Base-by-base conservation (phyloP, 805 yeast genomes). In the Candida anglica region DNA sequence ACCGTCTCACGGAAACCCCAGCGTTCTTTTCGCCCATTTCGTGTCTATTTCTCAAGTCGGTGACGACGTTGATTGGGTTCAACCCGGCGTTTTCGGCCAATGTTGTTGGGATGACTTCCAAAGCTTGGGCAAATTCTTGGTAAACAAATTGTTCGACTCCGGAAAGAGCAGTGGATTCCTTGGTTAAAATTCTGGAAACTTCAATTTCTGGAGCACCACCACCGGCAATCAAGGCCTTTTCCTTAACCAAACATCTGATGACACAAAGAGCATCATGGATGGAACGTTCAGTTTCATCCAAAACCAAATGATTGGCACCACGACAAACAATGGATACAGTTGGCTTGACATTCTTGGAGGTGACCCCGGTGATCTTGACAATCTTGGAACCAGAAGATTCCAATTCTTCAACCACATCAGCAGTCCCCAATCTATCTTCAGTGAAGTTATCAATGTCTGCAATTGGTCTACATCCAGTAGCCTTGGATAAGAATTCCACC, bases 161-260 rank as follows among this genome's bases (percentile, higher is more conserved):
- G 14, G 85, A 75, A 45, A 83, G 69, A 34, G 75, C 66, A 43
- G 79, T 72, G 19, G 94, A 73, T 58, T 87, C 95, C 46, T 77
- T 79, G 47, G 75, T 66, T 45, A 88, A 64, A 10, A 75, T 75
- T 43, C 91, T 77, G 8, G 96, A 78, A 6, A 86, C 81, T 67
- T 89, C 96, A 44, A 88, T 79, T 63, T 88, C 97, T 29, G 98
- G 95, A 5, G 98, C 98, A 50, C 98, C 98, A 43, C 98, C 99
- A 50, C 99, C 99, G 10, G 98, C 96, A 64, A 93, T 88, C 54
- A 85, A 68, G 1, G 89, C 95, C 53, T 76, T 82, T 57, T 86
- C 87, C 55, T 87, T 86, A 18, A 88, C 95, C 36, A 87, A 69
- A 63, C 96, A 84, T 57, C 95, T 68, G 42, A 83, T 71, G 36